A percentile compares a stretch with the other conserved stretches of the same genome.
Conservation (phyloP, 768 basidiomycete genomes). For the Leucosporidium yakuticum region DNA sequence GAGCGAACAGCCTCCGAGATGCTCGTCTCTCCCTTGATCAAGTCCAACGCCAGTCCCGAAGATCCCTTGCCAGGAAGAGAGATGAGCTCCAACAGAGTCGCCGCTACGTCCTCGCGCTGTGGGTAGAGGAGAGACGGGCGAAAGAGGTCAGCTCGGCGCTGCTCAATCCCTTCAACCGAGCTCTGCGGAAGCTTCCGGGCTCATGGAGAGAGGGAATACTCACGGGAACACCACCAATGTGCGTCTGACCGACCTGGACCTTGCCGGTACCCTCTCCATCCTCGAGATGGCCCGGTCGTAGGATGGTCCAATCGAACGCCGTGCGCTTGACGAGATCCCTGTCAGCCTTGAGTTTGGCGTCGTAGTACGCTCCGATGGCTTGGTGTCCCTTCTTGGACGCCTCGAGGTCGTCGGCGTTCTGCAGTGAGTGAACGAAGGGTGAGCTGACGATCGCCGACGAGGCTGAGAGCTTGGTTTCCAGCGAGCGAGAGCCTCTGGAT, state of each 20-base stretch:
- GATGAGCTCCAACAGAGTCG: conserved; percentile 49
- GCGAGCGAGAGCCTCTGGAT: too few species aligned
- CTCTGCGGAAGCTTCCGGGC: neutral
- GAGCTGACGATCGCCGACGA: too few species aligned
- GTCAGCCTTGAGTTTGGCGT: conserved; percentile 49
- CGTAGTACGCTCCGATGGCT: conserved; percentile 30
- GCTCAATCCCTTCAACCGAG: neutral
- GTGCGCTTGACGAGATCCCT: conserved; percentile 49
- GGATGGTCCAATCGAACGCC: conserved; percentile 60
- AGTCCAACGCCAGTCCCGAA: conserved; percentile 56
- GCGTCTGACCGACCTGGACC: conserved; percentile 54
- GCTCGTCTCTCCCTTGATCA: conserved; percentile 53
- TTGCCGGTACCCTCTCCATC: conserved; percentile 53
- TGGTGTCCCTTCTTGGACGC: conserved; percentile 20
- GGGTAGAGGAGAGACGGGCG: neutral
- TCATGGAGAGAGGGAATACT: conserved; percentile 27
- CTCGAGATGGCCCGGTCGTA: conserved; percentile 59
- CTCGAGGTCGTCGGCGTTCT: conserved; percentile 19
- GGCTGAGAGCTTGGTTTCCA: too few species aligned
- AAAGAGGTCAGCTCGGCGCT: neutral
- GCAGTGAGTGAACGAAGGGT: neutral
- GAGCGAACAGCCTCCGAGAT: conserved; percentile 52
- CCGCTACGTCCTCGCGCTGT: conserved; percentile 59
- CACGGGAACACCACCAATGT: conserved; percentile 53
- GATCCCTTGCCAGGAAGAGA: conserved; percentile 50